Evolutionary conservation across 2,329 filamentous ascomycete species (phyloP), one percentile per base, ranked within the genome.

Genomic region (Aspergillus hiratsukae): DNA sequence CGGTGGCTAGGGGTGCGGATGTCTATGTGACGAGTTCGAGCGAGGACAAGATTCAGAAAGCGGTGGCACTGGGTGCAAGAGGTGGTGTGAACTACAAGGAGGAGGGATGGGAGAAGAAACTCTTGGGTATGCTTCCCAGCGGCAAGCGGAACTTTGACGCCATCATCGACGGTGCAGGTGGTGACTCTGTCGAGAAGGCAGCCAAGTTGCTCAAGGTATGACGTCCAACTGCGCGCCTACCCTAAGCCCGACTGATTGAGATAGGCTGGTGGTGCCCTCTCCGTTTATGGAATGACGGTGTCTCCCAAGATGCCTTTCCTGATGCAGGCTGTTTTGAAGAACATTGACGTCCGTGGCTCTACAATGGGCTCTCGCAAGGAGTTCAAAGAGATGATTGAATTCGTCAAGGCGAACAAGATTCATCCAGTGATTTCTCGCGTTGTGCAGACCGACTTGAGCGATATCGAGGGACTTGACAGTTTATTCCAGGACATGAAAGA

Each of bases 311-410:
- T 96, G 87, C 85, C 90, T 52, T 97, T 90, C 82, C 68, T 84
- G 11, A 96, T 97, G 89, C 75, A 80, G 58, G 91, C 91, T 0
- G 88, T 94, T 14, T 75, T 97, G 58, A 89, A 87, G 73, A 96
- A 97, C 68, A 83, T 97, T 53, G 93, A 97, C 64, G 81, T 97
- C 28, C 83, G 83, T 50, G 93, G 94, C 19, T 87, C 84, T 14
- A 97, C 92, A 0, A 96, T 97, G 92, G 93, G 93, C 0, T 96
- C 90, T 28, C 82, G 89, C 48, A 86, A 84, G 68, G 94, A 97
- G 75, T 97, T 97, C 69, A 79, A 79, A n/a, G 90, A 94, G 23
- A 96, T 97, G 91, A 81, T 97, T 5, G 80, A 82, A 1, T 96
- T 96, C 75, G 88, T 97, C 37, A 80, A 80, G 11, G 76, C 86